These are phyloP conservation scores for Takashimella tepidaria DNA, from an alignment of 1,284 basidiomycete genomes.

Conservation along the genomic window DNA sequence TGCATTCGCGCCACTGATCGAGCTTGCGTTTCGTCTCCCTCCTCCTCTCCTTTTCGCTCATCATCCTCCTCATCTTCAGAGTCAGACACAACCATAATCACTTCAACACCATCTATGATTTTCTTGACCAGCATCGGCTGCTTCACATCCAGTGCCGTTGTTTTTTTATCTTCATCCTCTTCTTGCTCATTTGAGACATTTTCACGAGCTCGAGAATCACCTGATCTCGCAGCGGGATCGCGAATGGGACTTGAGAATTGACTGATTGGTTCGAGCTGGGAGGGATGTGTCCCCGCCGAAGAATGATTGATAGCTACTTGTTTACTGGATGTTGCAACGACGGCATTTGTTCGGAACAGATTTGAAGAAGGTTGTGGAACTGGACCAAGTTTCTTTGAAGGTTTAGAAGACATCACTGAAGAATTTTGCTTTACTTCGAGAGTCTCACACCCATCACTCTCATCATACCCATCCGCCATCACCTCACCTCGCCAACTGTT, in stretches of 20 bases:
- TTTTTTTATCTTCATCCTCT: conserved; percentile 3
- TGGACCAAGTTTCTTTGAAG: conserved; percentile 6
- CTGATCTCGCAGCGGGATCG: no score
- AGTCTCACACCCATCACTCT: no score
- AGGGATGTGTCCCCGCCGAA: not conserved
- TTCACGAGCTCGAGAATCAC: no score
- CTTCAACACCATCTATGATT: conserved; percentile 18
- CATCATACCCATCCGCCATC: no score
- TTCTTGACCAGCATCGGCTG: not conserved
- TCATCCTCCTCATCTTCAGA: conserved; percentile 7
- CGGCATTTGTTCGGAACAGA: no score
- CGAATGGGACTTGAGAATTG: conserved; percentile 17
- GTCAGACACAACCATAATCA: conserved; percentile 7
- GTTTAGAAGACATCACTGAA: no score
- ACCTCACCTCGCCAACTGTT: no score
- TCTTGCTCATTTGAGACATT: no score
- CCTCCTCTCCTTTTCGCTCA: not conserved
- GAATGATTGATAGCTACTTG: not conserved
- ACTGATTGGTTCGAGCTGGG: conserved; percentile 15
- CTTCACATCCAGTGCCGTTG: not conserved
- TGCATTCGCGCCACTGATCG: no score
- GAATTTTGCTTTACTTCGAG: no score
- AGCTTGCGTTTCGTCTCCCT: not conserved
- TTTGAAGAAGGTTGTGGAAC: conserved; percentile 13
- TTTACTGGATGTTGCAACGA: no score